Percentiles rank a stretch among this genome's conserved stretches.
These are phyloP conservation scores for Xylariaceae sp. DNA, from an alignment of 2,329 filamentous ascomycete species.

Conservation along the genomic window DNA sequence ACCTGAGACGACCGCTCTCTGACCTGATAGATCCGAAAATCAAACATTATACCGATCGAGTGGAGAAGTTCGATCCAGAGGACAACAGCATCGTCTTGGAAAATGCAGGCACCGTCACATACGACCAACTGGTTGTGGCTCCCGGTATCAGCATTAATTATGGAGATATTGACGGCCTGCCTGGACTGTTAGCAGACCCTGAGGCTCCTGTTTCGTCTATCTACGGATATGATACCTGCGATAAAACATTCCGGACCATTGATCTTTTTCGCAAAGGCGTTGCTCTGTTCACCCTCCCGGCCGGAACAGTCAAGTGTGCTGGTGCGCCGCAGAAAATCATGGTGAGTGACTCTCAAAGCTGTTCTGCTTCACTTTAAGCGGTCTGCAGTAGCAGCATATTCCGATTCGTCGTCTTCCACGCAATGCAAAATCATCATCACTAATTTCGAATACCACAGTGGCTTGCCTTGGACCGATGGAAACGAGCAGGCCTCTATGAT, in stretches of 20 bases:
- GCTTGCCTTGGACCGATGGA: not conserved
- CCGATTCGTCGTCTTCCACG: not conserved
- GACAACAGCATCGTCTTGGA: not conserved
- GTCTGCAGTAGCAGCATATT: not conserved
- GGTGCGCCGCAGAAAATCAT: not conserved
- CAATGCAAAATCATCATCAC: no score
- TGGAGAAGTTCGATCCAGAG: not conserved
- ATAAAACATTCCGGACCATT: not conserved
- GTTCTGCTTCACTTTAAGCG: not conserved
- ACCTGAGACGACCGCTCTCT: not conserved
- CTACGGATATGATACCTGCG: not conserved
- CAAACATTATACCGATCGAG: not conserved
- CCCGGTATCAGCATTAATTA: not conserved
- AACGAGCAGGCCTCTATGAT: not conserved
- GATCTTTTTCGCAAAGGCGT: not conserved
- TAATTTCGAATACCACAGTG: not conserved
- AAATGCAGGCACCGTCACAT: not conserved
- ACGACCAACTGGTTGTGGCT: not conserved
- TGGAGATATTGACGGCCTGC: not conserved
- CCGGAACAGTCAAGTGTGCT: not conserved
- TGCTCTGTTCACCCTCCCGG: not conserved
- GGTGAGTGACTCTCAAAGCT: not conserved
- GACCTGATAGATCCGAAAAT: not conserved
- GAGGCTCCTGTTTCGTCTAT: not conserved
- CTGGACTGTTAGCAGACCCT: not conserved